phyloP scores from a whole-genome alignment of 2,329 filamentous ascomycete genomes.

The Diaporthe sp. region DNA sequence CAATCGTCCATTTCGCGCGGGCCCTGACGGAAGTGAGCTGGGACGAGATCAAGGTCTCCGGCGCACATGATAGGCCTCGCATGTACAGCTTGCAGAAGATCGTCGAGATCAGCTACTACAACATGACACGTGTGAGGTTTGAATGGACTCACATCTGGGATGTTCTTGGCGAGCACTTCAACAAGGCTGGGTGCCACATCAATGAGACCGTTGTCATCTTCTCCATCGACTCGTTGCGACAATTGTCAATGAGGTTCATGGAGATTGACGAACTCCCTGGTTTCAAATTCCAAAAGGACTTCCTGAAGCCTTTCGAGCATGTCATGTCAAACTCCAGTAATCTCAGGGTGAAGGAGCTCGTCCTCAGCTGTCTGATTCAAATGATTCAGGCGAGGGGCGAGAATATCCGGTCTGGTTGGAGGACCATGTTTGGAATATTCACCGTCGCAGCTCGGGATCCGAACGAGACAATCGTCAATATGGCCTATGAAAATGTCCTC shows the following conservation, averaged over 20 bases:
- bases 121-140: constrained; percentile 98
- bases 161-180: constrained; percentile 98
- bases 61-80: constrained; percentile 92
- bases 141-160: constrained; percentile 99
- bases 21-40: constrained; percentile 96
- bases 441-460: constrained; percentile 94
- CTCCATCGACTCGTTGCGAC: constrained; percentile 91
- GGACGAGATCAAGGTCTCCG: constrained; percentile 98
- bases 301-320: constrained; percentile 97
- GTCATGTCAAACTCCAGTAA: constrained; percentile 94
- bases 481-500: constrained; percentile 96
- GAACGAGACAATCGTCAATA: constrained; percentile 94
- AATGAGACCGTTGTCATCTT: constrained; percentile 99
- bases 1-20: constrained; percentile 94
- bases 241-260: constrained; percentile 98
- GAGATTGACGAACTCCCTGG: constrained; percentile 97
- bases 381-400: constrained; percentile 98
- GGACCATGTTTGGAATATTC: constrained; percentile 99
- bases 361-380: constrained; percentile 93
- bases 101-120: constrained; percentile 99
- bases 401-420: constrained; percentile 97
- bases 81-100: constrained; percentile 98
- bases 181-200: constrained; percentile 93
- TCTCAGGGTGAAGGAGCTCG: constrained; percentile 96
- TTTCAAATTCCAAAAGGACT: constrained; percentile 99